Evolutionary conservation across 768 basidiomycete species (phyloP).

Genomic region (Lactarius hatsudake): DNA sequence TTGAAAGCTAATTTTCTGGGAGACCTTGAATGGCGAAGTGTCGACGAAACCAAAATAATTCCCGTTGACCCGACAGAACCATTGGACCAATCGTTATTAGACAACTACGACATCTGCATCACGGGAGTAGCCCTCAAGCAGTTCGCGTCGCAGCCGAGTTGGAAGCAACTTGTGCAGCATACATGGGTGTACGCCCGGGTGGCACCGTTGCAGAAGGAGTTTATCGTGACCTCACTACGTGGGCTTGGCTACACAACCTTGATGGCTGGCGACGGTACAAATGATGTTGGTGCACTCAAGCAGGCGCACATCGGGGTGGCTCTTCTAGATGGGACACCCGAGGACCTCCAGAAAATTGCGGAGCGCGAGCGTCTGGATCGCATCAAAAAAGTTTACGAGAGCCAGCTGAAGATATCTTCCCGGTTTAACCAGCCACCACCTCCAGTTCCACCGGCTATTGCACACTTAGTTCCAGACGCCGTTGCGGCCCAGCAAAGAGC

Average conservation of each 20-base stretch:
- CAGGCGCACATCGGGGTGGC: constrained; percentile 98
- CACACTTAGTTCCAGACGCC: constrained; percentile 84
- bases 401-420: constrained; percentile 84
- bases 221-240: constrained; percentile 88
- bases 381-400: constrained; percentile 96
- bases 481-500: constrained; percentile 88
- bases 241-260: constrained; percentile 86
- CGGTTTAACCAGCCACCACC: constrained; percentile 93
- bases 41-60: constrained; percentile 90
- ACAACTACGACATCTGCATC: constrained; percentile 92
- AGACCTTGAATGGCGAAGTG: constrained; percentile 88
- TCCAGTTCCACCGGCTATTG: constrained; percentile 84
- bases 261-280: constrained; percentile 99
- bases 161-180: constrained; percentile 83
- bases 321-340: constrained; percentile 83
- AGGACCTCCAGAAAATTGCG: constrained; percentile 91
- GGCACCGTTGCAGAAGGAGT: constrained; percentile 93
- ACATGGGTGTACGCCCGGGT: constrained; percentile 99
- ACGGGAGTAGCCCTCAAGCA: constrained; percentile 94
- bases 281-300: constrained; percentile 97
- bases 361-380: constrained; percentile 88
- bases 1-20: constrained; percentile 7
- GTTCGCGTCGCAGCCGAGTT: constrained; percentile 66
- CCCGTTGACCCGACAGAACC: constrained; percentile 78
- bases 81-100: constrained; percentile 72